phyloP scores from a whole-genome alignment of 441 rosid species.

The Macaranga tanarius region DNA sequence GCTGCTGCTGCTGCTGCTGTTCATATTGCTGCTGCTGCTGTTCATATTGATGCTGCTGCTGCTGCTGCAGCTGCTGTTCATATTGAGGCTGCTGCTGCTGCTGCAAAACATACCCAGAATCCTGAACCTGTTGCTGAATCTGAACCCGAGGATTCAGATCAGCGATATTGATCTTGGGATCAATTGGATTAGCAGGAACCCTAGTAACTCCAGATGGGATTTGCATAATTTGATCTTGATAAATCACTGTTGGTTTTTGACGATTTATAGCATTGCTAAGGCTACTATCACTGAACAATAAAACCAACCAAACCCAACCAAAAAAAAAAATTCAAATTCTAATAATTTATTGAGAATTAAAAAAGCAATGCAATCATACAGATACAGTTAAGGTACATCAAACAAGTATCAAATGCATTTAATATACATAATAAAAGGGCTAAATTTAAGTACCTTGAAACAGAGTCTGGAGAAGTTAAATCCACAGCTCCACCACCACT shows the following conservation, averaged over 20 bases:
- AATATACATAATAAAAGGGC: background rate
- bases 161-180: conserved; percentile 53
- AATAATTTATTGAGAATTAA: conserved; percentile 12
- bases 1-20: too few species aligned
- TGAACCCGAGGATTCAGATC: conserved; percentile 57
- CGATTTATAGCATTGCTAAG: conserved; percentile 59
- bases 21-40: conserved; percentile 46
- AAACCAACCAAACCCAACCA: conserved; percentile 38
- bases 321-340: conserved; percentile 32
- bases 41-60: conserved; percentile 43
- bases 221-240: conserved; percentile 58
- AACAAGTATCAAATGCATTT: background rate
- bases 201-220: conserved; percentile 47
- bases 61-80: conserved; percentile 63
- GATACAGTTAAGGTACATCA: background rate
- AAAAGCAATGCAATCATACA: background rate
- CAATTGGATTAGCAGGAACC: conserved; percentile 42
- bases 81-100: conserved; percentile 40
- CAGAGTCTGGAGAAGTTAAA: conserved; percentile 84
- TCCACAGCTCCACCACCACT: conserved; percentile 38
- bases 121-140: conserved; percentile 54
- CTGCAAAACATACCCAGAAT: conserved; percentile 57
- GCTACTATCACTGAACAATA: conserved; percentile 74
- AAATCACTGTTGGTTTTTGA: conserved; percentile 47
- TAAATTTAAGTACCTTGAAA: conserved; percentile 58